These are phyloP conservation scores for Asterella californica DNA, from an alignment of 225 moss, liverwort and hornwort genomes.

Conservation along the genomic window DNA sequence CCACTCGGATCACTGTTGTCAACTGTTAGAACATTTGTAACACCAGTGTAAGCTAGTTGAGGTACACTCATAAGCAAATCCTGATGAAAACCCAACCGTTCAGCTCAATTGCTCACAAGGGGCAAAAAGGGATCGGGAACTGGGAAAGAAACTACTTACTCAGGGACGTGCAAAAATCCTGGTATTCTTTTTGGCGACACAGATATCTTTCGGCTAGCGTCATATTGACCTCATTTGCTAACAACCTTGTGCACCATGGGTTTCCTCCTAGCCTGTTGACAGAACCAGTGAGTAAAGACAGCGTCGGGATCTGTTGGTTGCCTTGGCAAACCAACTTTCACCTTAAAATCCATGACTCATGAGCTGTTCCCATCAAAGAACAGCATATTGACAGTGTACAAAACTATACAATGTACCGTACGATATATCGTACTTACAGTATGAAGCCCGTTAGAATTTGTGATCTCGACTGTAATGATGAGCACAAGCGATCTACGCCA, in stretches of 20 bases:
- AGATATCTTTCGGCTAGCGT: neutral
- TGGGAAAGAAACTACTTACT: neutral
- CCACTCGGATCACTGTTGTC: neutral
- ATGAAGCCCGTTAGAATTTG: neutral
- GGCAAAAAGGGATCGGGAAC: neutral
- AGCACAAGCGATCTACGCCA: neutral
- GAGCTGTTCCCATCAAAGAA: neutral
- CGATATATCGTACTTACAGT: neutral
- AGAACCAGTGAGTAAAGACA: no score
- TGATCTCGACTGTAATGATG: neutral
- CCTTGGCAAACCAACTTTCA: no score
- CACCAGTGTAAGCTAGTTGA: neutral
- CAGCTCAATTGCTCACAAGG: neutral
- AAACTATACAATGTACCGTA: neutral
- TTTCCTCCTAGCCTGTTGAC: constrained; percentile 1
- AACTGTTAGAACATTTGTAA: neutral
- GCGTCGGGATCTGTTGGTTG: no score
- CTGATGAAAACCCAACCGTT: neutral
- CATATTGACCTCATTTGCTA: neutral
- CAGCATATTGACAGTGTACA: neutral
- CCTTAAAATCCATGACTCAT: neutral
- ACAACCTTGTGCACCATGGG: neutral
- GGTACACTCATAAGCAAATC: neutral
- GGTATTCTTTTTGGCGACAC: neutral
- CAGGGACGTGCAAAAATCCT: neutral